phyloP scores from a whole-genome alignment of 2,329 filamentous ascomycete genomes.

The Pyricularia pennisetigena region DNA sequence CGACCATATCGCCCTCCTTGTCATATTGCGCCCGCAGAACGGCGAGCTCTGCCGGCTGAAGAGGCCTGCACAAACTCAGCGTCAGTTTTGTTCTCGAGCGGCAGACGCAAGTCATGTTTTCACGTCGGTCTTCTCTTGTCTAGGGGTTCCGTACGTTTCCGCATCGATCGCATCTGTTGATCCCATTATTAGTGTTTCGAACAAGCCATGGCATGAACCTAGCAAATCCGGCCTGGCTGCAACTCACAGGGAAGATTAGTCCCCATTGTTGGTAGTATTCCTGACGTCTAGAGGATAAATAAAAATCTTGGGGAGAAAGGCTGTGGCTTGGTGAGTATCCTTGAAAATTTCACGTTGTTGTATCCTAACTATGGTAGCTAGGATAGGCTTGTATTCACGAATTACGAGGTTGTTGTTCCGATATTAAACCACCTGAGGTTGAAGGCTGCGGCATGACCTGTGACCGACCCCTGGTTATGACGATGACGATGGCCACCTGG shows the following conservation, averaged over 20 bases:
- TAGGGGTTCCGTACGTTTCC: constrained; percentile 58
- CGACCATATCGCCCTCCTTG: constrained; percentile 94
- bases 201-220: background rate
- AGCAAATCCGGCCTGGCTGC: background rate
- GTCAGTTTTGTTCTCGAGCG: constrained; percentile 9
- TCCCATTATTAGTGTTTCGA: background rate
- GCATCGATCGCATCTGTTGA: constrained; percentile 89
- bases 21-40: constrained; percentile 92
- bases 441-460: background rate
- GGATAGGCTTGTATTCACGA: background rate
- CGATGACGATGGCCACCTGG: background rate
- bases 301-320: background rate
- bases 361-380: background rate
- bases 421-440: background rate
- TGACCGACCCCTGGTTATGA: background rate
- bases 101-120: constrained; percentile 4
- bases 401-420: background rate
- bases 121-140: background rate
- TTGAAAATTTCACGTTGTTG: background rate
- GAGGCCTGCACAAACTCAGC: constrained; percentile 45
- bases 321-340: background rate
- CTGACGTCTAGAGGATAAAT: background rate
- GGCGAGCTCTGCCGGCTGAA: constrained; percentile 85
- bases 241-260: constrained; percentile 36
- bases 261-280: constrained; percentile 27